Conservation (phyloP, 163 green algal species). For the Scenedesmus sp. region DNA sequence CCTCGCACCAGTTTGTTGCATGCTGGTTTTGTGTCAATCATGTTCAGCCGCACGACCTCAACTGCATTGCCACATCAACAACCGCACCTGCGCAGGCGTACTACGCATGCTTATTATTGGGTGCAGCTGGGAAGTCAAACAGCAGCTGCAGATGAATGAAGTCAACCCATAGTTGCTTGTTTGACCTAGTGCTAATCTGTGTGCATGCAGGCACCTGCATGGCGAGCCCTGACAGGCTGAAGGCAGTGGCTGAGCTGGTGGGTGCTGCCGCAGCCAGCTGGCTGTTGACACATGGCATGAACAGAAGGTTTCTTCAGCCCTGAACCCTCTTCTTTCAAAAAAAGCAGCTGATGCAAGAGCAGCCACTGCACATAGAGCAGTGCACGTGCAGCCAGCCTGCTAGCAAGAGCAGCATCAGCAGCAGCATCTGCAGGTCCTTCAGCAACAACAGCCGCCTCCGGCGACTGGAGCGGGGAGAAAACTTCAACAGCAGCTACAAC, state of each 20-base stretch:
- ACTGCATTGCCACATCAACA: too few relatives aligned
- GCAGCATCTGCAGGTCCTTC: too few relatives aligned
- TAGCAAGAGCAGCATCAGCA: too few relatives aligned
- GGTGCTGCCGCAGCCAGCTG: neutral
- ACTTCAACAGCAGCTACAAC: too few relatives aligned
- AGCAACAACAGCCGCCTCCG: neutral
- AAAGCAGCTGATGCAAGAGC: neutral
- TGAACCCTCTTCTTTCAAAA: too few relatives aligned
- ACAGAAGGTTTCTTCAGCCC: neutral
- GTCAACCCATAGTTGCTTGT: neutral
- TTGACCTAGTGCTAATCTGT: neutral
- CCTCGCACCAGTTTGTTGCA: too few relatives aligned
- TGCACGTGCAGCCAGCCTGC: neutral
- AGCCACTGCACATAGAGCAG: neutral
- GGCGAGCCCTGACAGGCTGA: conserved; percentile 89
- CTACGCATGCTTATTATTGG: neutral
- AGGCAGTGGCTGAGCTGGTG: conserved; percentile 82
- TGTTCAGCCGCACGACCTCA: too few relatives aligned
- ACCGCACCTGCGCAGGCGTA: neutral
- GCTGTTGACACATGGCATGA: neutral
- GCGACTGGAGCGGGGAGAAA: too few relatives aligned
- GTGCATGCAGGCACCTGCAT: conserved; percentile 91
- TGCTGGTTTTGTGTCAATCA: too few relatives aligned
- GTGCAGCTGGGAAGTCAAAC: neutral
- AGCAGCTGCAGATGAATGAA: neutral